phyloP scores from a whole-genome alignment of 2,329 filamentous ascomycete genomes.

The Fusarium sp. region DNA sequence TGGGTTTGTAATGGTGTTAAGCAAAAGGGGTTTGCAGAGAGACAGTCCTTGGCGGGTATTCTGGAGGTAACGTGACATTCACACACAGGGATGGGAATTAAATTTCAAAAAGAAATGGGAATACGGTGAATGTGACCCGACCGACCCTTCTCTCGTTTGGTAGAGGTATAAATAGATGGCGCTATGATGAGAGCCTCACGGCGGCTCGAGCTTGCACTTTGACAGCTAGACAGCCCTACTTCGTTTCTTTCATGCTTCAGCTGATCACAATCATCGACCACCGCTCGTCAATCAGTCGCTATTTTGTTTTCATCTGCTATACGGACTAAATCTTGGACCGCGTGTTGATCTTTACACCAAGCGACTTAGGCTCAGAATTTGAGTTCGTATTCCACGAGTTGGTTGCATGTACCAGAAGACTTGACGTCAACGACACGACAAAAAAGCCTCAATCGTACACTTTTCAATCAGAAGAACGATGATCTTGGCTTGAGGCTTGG shows the following conservation, averaged over 20 bases:
- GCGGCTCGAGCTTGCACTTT: background rate
- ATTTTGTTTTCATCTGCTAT: background rate
- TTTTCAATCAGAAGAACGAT: background rate
- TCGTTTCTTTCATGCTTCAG: background rate
- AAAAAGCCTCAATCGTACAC: constrained; percentile 14
- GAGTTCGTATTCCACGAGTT: constrained; percentile 23
- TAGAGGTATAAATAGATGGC: constrained; percentile 1
- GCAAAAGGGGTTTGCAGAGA: background rate
- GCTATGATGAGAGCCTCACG: background rate
- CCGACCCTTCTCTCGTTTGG: background rate
- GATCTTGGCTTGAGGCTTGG: background rate
- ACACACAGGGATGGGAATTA: background rate
- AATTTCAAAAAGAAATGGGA: background rate
- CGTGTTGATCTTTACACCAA: background rate
- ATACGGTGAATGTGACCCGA: background rate
- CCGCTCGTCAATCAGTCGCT: background rate
- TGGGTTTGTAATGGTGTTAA: constrained; percentile 3
- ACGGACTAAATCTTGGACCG: background rate
- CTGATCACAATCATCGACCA: background rate
- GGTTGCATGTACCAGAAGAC: constrained; percentile 1
- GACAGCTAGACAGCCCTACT: constrained; percentile 5
- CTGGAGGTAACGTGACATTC: constrained; percentile 18
- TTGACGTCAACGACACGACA: constrained; percentile 24
- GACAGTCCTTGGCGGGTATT: background rate
- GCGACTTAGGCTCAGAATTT: constrained; percentile 5